A percentile compares a stretch with the other conserved stretches of the same genome.
Evolutionary conservation across 176 grass and related monocot species (phyloP).

Genomic region (Lolium perenne): DNA sequence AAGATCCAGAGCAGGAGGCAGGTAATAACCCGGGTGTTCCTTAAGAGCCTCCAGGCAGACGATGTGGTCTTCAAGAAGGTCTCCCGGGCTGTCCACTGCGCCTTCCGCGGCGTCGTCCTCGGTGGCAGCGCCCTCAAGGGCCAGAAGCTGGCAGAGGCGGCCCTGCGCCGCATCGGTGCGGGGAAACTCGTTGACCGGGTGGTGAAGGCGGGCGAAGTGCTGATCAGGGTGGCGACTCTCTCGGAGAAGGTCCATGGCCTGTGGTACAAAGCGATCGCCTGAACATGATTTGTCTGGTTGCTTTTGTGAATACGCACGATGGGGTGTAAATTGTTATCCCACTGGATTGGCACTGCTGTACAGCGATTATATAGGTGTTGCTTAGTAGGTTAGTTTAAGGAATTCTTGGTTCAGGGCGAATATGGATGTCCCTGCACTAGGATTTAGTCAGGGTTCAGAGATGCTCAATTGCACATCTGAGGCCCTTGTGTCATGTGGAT

Average conservation of each 20-base stretch:
- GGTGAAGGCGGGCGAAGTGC: conserved; percentile 50
- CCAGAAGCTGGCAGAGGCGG: conserved; percentile 62
- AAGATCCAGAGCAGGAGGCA: conserved; percentile 61
- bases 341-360: background rate
- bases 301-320: conserved; percentile 44
- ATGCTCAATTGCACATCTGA: conserved; percentile 31
- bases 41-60: conserved; percentile 70
- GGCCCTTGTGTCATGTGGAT: background rate
- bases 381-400: background rate
- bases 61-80: conserved; percentile 75
- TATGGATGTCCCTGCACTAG: conserved; percentile 42
- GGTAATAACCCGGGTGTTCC: conserved; percentile 67
- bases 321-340: conserved; percentile 36
- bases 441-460: conserved; percentile 34
- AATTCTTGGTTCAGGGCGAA: conserved; percentile 40
- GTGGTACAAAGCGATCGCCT: conserved; percentile 70
- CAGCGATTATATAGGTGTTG: background rate
- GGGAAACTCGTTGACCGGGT: conserved; percentile 47
- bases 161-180: conserved; percentile 56
- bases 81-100: conserved; percentile 58
- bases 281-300: conserved; percentile 43
- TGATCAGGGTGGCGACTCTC: conserved; percentile 60
- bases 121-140: conserved; percentile 62
- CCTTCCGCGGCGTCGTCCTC: conserved; percentile 58
- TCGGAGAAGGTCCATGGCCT: conserved; percentile 70